Evolutionary conservation across 805 yeast genomes (phyloP), one percentile per base, ranked within the genome.

Genomic region (Metschnikowia reukaufii): DNA sequence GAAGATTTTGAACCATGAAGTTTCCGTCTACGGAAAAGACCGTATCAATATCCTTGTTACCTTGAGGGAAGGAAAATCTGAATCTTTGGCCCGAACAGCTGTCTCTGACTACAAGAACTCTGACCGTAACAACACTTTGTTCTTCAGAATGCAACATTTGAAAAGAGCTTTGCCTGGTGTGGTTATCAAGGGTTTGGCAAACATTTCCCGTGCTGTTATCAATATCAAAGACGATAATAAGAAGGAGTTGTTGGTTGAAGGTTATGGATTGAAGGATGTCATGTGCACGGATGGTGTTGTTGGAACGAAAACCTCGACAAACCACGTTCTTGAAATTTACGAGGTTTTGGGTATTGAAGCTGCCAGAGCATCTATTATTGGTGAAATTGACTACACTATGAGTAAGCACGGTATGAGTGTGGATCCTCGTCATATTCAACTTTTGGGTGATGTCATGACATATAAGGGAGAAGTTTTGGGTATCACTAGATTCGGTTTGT

Each of bases 381-480:
- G 83, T 53, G 99, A 94, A 73, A 94, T 94, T 67, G 96, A 88
- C 63, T 90, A 90, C 64, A 94, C 99, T 45, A 94, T 94, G 99
- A 84, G 96, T 64, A 89, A 90, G 69, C 99, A 94, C 75, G 99
- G 99, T 70, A 94, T 94, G 99, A 88, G 96, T 66, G 97, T 94
- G 41, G 99, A 94, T 76, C 99, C 98, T 51, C 96, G 99, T 76
- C 99, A 94, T 67, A 91, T 95, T 65, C 98, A 94, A 72, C 74
- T 94, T 39, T 73, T 94, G 54, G 99, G 99, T 55, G 99, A 94
- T 68, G 98, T 94, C 41, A 94, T 94, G 99, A 89, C 98, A 0
- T 94, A 88, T 67, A 94, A 94, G 71, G 99, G 99, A 50, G 99
- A 94, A 65, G 96, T 94, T 10, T 77, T 95, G 57, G 99, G 99